A percentile compares a stretch with the other conserved stretches of the same genome.
Conservation (phyloP, 345 rosid genomes). For the Lepidium didymum region DNA sequence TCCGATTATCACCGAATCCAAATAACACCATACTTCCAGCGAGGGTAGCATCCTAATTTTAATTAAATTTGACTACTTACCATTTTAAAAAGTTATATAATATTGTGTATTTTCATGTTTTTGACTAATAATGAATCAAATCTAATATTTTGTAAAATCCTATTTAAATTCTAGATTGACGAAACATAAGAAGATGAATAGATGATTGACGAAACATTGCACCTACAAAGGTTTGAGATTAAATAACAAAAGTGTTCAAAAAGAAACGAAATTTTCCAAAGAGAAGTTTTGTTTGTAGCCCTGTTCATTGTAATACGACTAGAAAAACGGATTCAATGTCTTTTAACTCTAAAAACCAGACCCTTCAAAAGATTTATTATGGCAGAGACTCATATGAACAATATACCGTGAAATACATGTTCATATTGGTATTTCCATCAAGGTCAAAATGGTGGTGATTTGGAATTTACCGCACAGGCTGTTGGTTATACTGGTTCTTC, state of each 20-base stretch:
- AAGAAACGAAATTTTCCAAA: not conserved
- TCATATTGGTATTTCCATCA: slow-evolving; percentile 17
- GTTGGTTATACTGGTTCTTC: slow-evolving; percentile 80
- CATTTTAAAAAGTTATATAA: too few relatives aligned
- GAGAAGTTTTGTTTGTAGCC: not conserved
- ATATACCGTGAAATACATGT: slow-evolving; percentile 18
- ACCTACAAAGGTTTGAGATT: slow-evolving; percentile 8
- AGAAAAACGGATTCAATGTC: slow-evolving; percentile 15
- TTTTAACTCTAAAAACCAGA: slow-evolving; percentile 14
- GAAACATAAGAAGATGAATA: not conserved
- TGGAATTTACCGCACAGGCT: slow-evolving; percentile 48
- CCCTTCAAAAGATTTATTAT: slow-evolving; percentile 16
- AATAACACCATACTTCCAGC: too few relatives aligned
- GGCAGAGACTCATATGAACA: slow-evolving; percentile 29
- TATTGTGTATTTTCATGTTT: too few relatives aligned
- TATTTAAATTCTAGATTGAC: too few relatives aligned
- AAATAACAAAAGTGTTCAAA: not conserved
- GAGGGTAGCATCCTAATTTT: too few relatives aligned
- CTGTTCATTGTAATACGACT: slow-evolving; percentile 19
- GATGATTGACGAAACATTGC: not conserved
- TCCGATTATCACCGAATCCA: too few relatives aligned
- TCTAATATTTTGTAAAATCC: too few relatives aligned
- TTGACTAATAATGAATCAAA: too few relatives aligned
- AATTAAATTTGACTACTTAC: too few relatives aligned
- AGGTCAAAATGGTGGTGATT: slow-evolving; percentile 17